These are phyloP conservation scores for Peronospora tabacina DNA, from an alignment of 352 stramenopile species.

Conservation along the genomic window DNA sequence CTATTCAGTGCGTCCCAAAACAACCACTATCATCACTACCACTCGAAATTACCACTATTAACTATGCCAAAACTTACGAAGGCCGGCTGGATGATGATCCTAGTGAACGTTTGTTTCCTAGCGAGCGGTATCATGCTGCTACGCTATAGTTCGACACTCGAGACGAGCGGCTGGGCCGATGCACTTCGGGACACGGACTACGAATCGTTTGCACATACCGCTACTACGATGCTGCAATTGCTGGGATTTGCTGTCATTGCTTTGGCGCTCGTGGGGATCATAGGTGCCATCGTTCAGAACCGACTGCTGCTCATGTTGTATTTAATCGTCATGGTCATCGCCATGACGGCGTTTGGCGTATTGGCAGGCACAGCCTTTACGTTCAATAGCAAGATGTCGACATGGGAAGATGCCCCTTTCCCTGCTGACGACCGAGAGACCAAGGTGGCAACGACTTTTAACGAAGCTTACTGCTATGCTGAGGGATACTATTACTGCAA, in stretches of 20 bases:
- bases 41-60: background rate
- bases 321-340: constrained; percentile 55
- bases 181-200: constrained; percentile 68
- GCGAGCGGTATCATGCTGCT: constrained; percentile 54
- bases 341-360: constrained; percentile 67
- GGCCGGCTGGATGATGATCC: constrained; percentile 52
- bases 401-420: constrained; percentile 49
- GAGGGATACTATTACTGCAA: constrained; percentile 82
- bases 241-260: constrained; percentile 50
- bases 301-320: constrained; percentile 66
- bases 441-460: constrained; percentile 62
- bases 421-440: constrained; percentile 46
- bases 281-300: constrained; percentile 60
- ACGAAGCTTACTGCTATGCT: constrained; percentile 79
- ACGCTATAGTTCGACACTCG: constrained; percentile 46
- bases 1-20: constrained; percentile 10
- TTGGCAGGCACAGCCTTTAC: constrained; percentile 59
- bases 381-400: constrained; percentile 61
- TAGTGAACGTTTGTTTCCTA: constrained; percentile 74
- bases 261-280: constrained; percentile 53
- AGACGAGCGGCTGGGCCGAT: constrained; percentile 65
- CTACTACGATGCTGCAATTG: constrained; percentile 40
- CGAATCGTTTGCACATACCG: constrained; percentile 35
- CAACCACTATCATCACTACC: too few species aligned
- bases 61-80: constrained; percentile 31